Base-by-base conservation (phyloP, 768 basidiomycete species). In the Mycena latifolia region DNA sequence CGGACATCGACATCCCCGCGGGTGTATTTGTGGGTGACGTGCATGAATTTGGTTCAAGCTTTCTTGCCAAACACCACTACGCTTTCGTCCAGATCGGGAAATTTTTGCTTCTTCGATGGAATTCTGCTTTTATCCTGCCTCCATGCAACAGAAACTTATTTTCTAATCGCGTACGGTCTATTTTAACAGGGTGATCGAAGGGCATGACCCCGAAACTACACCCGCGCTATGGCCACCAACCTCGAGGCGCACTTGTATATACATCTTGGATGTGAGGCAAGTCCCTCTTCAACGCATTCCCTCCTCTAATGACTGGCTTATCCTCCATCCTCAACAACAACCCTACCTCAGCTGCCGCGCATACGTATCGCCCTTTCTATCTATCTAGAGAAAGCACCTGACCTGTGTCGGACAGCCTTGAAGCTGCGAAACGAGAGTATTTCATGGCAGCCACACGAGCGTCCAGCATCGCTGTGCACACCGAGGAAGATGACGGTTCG, bases 1-100 rank as follows among this genome's bases (percentile, higher is more conserved):
- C 86, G 3, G 77, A 85, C 57, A 76, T 76, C 54, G 79, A 77
- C 5, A 79, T 92, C 14, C 89, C 89, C 8, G 81, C 83, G 5
- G 46, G 22, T 25, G 33, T 7, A 14, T 35, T 35, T 6, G 33
- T 14, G 33, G 12, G 17, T 11, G 5, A 22, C 39, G 5, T 39
- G 39, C 6, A 5, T 3, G 39, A 10, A 39, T 18, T n/a, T n/a
- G n/a, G n/a, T n/a, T n/a, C n/a, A n/a, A n/a, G n/a, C n/a, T n/a
- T n/a, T n/a, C n/a, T n/a, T n/a, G n/a, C n/a, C n/a, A n/a, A n/a
- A n/a, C n/a, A n/a, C n/a, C n/a, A n/a, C n/a, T 12, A 39, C 39
- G 39, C 39, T 18, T 39, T 39, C 17, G 39, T 39, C 39, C 17
- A 39, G 39, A 39, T 39, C 11, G 4, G 18, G 39, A 4, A 39